A percentile compares a stretch with the other conserved stretches of the same genome.
Evolutionary conservation across 805 yeast species (phyloP).

Genomic region (Blastobotrys mokoenaii): DNA sequence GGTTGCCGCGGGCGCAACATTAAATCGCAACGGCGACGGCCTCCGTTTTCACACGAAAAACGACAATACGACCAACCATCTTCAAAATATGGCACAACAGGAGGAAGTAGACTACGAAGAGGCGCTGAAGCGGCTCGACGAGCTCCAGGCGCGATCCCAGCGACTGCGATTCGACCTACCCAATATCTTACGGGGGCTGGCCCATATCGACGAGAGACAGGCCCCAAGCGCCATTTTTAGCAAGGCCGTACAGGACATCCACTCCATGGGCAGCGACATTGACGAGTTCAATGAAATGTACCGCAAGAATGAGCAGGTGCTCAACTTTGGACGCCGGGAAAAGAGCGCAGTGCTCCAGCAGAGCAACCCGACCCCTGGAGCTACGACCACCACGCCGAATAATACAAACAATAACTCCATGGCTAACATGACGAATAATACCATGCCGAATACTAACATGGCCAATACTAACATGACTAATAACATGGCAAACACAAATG

Average conservation of each 20-base stretch:
- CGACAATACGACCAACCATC: background rate
- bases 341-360: background rate
- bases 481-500: background rate
- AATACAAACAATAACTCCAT: too few species aligned
- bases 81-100: background rate
- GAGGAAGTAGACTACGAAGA: slow-evolving; percentile 8
- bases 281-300: slow-evolving; percentile 10
- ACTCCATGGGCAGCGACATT: slow-evolving; percentile 8
- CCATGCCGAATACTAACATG: too few species aligned
- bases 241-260: slow-evolving; percentile 7
- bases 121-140: slow-evolving; percentile 11
- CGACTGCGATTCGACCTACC: slow-evolving; percentile 15
- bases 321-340: slow-evolving; percentile 9
- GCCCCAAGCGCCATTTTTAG: slow-evolving; percentile 10
- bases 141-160: slow-evolving; percentile 10
- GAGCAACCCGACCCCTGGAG: background rate
- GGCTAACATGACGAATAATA: too few species aligned
- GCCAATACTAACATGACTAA: too few species aligned
- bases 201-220: slow-evolving; percentile 16
- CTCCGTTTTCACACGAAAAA: too few species aligned
- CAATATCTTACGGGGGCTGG: slow-evolving; percentile 11
- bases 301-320: slow-evolving; percentile 2
- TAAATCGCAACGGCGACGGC: too few species aligned
- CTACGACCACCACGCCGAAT: background rate
- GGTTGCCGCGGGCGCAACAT: too few species aligned